Conservation (phyloP, 345 rosid species). For the Citropsis articulata region DNA sequence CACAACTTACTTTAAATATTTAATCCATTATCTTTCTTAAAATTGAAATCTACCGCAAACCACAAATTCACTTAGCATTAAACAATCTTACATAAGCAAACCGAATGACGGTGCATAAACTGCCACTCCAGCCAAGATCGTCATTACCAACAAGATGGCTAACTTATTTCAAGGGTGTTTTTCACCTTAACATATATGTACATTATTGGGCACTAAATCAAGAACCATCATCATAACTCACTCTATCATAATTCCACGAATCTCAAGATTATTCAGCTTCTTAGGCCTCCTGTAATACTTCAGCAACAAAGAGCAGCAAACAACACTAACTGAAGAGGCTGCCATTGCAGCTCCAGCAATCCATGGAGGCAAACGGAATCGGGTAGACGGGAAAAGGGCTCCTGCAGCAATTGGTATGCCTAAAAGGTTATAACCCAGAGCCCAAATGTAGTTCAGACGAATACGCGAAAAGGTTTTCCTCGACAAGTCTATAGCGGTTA, state of each 20-base stretch:
- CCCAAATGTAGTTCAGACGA: slow-evolving; percentile 93
- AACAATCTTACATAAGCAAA: not conserved
- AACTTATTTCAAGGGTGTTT: not conserved
- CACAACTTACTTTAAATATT: too few relatives aligned
- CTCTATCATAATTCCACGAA: slow-evolving; percentile 53
- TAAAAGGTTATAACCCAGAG: slow-evolving; percentile 79
- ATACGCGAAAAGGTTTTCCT: slow-evolving; percentile 78
- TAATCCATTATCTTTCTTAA: too few relatives aligned
- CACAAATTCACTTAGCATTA: too few relatives aligned
- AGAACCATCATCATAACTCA: slow-evolving; percentile 5
- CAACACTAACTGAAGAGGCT: slow-evolving; percentile 94
- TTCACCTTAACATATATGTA: not conserved
- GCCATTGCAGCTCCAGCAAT: slow-evolving; percentile 99
- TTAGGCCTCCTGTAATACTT: slow-evolving; percentile 71
- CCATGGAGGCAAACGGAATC: slow-evolving; percentile 93
- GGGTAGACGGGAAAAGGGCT: slow-evolving; percentile 58
- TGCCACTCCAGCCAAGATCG: not conserved
- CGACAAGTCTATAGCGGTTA: slow-evolving; percentile 87
- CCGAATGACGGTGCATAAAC: not conserved
- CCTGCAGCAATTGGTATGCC: slow-evolving; percentile 93
- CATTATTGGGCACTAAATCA: too few relatives aligned
- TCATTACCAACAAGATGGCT: not conserved
- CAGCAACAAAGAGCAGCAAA: slow-evolving; percentile 81
- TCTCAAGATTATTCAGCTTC: slow-evolving; percentile 55
- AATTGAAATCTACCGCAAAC: too few relatives aligned